These are phyloP conservation scores for Aspergillus kassunensis DNA, from an alignment of 495 filamentous ascomycete species.

Conservation along the genomic window DNA sequence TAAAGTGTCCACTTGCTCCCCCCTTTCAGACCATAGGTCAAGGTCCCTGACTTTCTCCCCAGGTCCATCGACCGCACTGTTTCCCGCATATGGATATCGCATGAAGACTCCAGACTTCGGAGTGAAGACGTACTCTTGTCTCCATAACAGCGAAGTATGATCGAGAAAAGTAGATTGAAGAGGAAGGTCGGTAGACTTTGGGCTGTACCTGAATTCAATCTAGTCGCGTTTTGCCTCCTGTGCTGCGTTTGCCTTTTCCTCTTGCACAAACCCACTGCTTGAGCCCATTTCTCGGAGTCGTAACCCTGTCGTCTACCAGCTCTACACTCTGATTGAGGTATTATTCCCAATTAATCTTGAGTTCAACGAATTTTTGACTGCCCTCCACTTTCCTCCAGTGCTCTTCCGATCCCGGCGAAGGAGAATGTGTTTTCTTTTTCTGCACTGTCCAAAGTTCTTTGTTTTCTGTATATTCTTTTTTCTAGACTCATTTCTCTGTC, in stretches of 20 bases:
- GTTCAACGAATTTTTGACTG: background rate
- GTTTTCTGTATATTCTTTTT: background rate
- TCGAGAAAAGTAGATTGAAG: background rate
- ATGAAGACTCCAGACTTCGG: no score
- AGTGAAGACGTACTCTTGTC: background rate
- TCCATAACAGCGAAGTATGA: background rate
- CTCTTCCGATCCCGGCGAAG: slow-evolving; percentile 29
- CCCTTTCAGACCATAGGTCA: background rate
- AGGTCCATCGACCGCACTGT: slow-evolving; percentile 14
- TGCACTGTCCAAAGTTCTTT: background rate
- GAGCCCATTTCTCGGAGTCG: background rate
- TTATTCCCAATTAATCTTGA: background rate
- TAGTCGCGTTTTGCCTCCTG: background rate
- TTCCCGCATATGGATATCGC: slow-evolving; percentile 15
- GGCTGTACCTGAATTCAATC: background rate
- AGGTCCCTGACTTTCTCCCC: slow-evolving; percentile 1
- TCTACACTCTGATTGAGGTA: background rate
- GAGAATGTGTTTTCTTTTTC: slow-evolving; percentile 17
- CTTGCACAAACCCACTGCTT: slow-evolving; percentile 11
- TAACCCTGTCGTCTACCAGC: background rate
- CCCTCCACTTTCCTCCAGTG: slow-evolving; percentile 1
- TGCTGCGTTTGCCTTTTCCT: slow-evolving; percentile 9
- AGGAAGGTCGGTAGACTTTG: background rate
- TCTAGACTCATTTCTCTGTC: background rate
- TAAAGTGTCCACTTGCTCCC: slow-evolving; percentile 7